A percentile compares a stretch with the other conserved stretches of the same genome.
phyloP scores from a whole-genome alignment of 1,284 basidiomycete species.

The Mycena sp. region DNA sequence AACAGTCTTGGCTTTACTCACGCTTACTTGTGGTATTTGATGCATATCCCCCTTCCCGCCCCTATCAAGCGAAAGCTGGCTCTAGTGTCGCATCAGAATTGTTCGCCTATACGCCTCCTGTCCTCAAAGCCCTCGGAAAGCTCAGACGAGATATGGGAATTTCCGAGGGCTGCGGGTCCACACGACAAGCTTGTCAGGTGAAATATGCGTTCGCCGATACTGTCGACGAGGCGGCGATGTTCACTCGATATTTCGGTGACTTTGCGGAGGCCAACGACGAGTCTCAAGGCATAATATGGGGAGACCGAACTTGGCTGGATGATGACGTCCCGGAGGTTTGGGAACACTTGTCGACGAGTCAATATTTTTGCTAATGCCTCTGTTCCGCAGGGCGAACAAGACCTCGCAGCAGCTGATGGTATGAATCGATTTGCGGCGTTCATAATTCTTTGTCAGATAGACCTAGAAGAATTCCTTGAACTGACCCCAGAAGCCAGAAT shows the following conservation, averaged over 20 bases:
- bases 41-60: slow-evolving; percentile 60
- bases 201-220: slow-evolving; percentile 68
- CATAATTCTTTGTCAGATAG: slow-evolving; percentile 65
- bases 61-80: slow-evolving; percentile 39
- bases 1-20: slow-evolving; percentile 67
- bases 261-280: slow-evolving; percentile 54
- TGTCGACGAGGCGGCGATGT: slow-evolving; percentile 64
- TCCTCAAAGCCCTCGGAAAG: slow-evolving; percentile 71
- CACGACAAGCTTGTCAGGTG: slow-evolving; percentile 51
- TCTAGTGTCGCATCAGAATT: slow-evolving; percentile 34
- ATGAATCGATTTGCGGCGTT: slow-evolving; percentile 76
- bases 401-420: slow-evolving; percentile 59
- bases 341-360: too few species aligned
- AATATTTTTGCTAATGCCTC: slow-evolving; percentile 16
- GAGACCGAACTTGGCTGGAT: slow-evolving; percentile 65
- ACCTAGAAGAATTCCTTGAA: slow-evolving; percentile 64
- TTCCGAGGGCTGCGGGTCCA: slow-evolving; percentile 62
- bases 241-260: slow-evolving; percentile 66
- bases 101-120: slow-evolving; percentile 66
- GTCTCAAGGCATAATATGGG: slow-evolving; percentile 62
- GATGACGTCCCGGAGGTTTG: too few species aligned
- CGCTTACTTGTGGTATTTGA: slow-evolving; percentile 70
- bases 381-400: slow-evolving; percentile 60
- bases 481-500: slow-evolving; percentile 57
- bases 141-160: slow-evolving; percentile 69